phyloP scores from a whole-genome alignment of 192 early-diverging fungal species.

The Lunasporangiospora selenospora region DNA sequence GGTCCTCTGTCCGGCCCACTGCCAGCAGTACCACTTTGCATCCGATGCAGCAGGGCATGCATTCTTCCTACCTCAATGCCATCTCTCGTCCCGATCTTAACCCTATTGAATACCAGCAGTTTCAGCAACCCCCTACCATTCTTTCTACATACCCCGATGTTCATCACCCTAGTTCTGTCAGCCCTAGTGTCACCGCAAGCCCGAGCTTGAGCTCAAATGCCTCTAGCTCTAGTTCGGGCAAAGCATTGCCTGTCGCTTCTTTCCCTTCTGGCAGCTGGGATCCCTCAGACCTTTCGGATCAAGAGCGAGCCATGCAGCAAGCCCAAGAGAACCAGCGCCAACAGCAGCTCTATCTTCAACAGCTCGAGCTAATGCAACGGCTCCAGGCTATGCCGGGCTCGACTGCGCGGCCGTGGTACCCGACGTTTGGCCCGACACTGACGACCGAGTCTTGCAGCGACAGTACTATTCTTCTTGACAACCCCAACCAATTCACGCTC shows the following conservation, averaged over 20 bases:
- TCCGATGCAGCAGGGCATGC: conserved; percentile 29
- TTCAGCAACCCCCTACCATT: no score
- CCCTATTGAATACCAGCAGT: conserved; percentile 3
- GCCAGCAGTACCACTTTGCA: neutral
- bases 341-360: conserved; percentile 34
- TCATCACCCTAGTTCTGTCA: no score
- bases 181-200: no score
- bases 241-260: no score
- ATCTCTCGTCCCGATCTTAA: conserved; percentile 26
- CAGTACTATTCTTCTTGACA: conserved; percentile 42
- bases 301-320: conserved; percentile 33
- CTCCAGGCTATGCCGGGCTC: conserved; percentile 19
- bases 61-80: conserved; percentile 27
- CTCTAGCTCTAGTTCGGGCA: no score
- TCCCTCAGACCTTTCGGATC: conserved; percentile 25
- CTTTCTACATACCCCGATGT: no score
- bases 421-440: conserved; percentile 40
- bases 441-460: conserved; percentile 43
- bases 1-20: conserved; percentile 32
- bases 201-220: no score
- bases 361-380: conserved; percentile 23
- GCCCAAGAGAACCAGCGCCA: conserved; percentile 32
- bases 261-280: no score
- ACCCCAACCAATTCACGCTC: conserved; percentile 29
- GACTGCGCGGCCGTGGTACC: conserved; percentile 21